phyloP scores from a whole-genome alignment of 2,329 filamentous ascomycete species.

The Curvularia sp. region DNA sequence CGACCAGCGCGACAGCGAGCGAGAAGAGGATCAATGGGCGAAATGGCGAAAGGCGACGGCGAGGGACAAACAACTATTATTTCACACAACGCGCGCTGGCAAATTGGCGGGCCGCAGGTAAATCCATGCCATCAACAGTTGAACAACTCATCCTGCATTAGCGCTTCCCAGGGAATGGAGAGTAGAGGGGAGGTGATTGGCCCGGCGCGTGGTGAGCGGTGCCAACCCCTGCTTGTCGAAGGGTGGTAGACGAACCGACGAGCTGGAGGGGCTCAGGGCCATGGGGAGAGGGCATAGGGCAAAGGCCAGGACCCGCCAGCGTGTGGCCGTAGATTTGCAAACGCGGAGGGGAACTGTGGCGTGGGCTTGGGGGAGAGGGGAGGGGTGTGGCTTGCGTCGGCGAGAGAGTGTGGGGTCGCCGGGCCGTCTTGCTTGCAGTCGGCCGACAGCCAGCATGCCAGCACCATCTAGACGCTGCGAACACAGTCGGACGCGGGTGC shows the following conservation, averaged over 20 bases:
- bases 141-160: conserved; percentile 52
- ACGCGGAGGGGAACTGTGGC: not conserved
- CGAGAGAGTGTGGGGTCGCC: not conserved
- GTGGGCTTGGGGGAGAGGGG: no score
- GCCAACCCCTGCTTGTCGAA: conserved; percentile 12
- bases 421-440: not conserved
- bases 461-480: not conserved
- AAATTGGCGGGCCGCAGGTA: conserved; percentile 31
- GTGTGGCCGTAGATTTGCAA: not conserved
- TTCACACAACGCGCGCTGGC: conserved; percentile 33
- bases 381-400: not conserved
- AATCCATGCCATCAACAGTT: conserved; percentile 40
- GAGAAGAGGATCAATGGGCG: conserved; percentile 16
- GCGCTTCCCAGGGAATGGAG: conserved; percentile 39
- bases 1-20: not conserved
- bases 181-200: conserved; percentile 33
- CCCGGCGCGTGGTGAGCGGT: conserved; percentile 7
- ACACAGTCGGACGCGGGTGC: no score
- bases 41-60: conserved; percentile 11
- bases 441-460: not conserved
- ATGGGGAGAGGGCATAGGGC: not conserved
- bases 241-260: conserved; percentile 13
- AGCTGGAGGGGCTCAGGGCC: conserved; percentile 14
- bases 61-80: conserved; percentile 32
- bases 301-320: not conserved